phyloP scores from a whole-genome alignment of 805 yeast genomes.

The Cyberlindnera veronae region DNA sequence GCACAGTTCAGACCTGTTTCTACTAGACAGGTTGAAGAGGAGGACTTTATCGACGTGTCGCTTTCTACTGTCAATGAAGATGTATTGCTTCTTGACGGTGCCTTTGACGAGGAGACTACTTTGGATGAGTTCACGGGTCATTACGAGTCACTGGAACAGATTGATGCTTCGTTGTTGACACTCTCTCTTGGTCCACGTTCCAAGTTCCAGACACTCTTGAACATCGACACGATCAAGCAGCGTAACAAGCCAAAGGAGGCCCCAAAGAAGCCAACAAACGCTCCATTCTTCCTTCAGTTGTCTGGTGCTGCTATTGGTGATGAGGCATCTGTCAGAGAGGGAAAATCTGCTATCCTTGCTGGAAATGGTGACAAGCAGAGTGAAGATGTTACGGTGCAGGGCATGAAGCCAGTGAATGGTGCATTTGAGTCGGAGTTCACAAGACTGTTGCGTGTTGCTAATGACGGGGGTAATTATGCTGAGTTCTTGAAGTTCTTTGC shows the following conservation, averaged over 20 bases:
- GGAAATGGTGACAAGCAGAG: constrained; percentile 10
- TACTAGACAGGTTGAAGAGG: constrained; percentile 71
- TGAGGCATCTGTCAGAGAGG: constrained; percentile 47
- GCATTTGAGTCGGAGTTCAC: constrained; percentile 77
- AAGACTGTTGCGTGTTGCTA: constrained; percentile 52
- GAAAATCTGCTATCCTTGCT: constrained; percentile 22
- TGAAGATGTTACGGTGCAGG: constrained; percentile 13
- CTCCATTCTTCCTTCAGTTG: constrained; percentile 76
- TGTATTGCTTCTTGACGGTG: constrained; percentile 53
- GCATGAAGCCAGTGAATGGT: constrained; percentile 31
- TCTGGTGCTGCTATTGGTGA: constrained; percentile 69
- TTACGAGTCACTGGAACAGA: constrained; percentile 58
- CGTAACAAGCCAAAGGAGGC: constrained; percentile 90
- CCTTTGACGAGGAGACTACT: constrained; percentile 27
- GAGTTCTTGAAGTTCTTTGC: constrained; percentile 55
- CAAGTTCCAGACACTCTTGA: constrained; percentile 72
- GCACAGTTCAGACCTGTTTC: constrained; percentile 79
- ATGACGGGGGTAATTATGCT: constrained; percentile 34
- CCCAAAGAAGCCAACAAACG: constrained; percentile 76
- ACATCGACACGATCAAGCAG: constrained; percentile 78
- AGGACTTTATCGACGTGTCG: constrained; percentile 57
- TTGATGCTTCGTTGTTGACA: constrained; percentile 61
- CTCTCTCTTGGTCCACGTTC: constrained; percentile 73
- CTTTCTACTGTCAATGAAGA: constrained; percentile 78
- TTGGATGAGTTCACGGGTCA: constrained; percentile 31